A percentile compares a stretch with the other conserved stretches of the same genome.
These are phyloP conservation scores for Dacryopinax primogenitus DNA, from an alignment of 768 basidiomycete genomes.

Conservation along the genomic window DNA sequence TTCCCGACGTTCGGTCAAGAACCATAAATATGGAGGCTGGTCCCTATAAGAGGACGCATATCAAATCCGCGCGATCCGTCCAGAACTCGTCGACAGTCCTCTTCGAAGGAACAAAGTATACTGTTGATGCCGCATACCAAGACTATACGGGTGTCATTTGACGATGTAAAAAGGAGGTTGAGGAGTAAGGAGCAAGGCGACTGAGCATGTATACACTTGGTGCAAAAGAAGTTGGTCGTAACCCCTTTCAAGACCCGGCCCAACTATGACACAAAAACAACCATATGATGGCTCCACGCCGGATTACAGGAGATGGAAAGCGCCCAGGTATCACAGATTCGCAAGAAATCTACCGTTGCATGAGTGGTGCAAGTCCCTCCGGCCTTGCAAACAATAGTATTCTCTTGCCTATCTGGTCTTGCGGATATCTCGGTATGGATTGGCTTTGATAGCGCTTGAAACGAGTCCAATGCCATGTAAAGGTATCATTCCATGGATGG, in stretches of 20 bases:
- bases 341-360: neutral
- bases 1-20: neutral
- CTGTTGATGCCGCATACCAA: neutral
- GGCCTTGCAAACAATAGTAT: no score
- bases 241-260: neutral
- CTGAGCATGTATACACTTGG: neutral
- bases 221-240: neutral
- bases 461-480: no score
- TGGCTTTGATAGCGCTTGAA: no score
- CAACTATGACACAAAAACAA: neutral
- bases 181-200: neutral
- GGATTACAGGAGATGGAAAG: neutral
- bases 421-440: no score
- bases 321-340: neutral
- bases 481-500: no score
- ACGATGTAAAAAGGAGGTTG: neutral
- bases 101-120: neutral
- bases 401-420: no score
- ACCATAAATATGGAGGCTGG: neutral
- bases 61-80: neutral
- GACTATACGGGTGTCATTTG: neutral
- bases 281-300: neutral
- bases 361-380: no score
- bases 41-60: neutral
- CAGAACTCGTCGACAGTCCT: neutral